phyloP scores from a whole-genome alignment of 805 yeast genomes.

The Candida argentea region DNA sequence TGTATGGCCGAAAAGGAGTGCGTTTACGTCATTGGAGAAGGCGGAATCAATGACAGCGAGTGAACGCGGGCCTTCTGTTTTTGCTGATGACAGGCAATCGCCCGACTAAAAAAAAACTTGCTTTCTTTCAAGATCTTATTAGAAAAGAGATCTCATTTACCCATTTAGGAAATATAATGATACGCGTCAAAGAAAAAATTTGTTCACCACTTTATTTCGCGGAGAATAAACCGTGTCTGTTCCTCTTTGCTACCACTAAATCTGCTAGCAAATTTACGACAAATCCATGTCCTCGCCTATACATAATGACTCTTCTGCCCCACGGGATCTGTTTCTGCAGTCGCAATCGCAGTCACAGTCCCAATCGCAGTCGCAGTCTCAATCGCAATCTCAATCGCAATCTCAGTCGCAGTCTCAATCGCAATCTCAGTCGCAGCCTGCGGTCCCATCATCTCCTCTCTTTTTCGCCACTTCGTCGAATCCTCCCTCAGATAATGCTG shows the following conservation, averaged over 20 bases:
- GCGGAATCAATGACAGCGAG: too few species aligned
- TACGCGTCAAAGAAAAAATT: conserved; percentile 13
- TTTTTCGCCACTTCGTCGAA: conserved; percentile 41
- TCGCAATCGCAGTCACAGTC: conserved; percentile 28
- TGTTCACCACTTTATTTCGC: too few species aligned
- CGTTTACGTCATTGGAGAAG: conserved; percentile 12
- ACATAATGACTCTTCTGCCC: not conserved
- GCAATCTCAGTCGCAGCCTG: conserved; percentile 23
- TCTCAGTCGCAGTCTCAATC: conserved; percentile 28
- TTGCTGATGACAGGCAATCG: too few species aligned
- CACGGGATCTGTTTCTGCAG: conserved; percentile 7
- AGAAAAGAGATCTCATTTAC: not conserved
- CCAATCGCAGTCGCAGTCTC: conserved; percentile 23
- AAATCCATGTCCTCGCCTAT: not conserved
- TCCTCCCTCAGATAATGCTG: conserved; percentile 22
- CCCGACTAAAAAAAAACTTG: too few species aligned
- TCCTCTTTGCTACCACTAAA: too few species aligned
- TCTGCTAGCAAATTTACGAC: too few species aligned
- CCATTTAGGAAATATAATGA: conserved; percentile 3
- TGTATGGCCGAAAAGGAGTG: conserved; percentile 16
- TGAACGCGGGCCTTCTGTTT: not conserved
- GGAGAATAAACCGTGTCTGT: too few species aligned
- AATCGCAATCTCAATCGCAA: conserved; percentile 24
- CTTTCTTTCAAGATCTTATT: conserved; percentile 1
- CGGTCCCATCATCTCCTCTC: conserved; percentile 48